Evolutionary conservation across 331 rosid genomes (phyloP).

Genomic region (Cucumis variabilis): DNA sequence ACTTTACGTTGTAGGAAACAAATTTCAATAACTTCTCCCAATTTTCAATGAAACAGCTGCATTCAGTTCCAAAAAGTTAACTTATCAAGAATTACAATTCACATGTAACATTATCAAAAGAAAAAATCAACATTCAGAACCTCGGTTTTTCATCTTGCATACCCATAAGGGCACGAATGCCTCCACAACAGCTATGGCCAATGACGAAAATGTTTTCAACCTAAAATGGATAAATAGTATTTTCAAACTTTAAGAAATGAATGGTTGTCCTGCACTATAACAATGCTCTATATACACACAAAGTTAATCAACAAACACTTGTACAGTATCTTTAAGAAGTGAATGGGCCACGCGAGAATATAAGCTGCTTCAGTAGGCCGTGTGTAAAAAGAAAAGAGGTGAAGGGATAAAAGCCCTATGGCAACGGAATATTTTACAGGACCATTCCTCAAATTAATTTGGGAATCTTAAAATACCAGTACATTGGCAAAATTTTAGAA

Average conservation of each 20-base stretch:
- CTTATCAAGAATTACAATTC: background rate
- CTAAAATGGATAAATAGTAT: conserved; percentile 43
- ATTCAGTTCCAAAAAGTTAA: background rate
- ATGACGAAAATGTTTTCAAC: conserved; percentile 85
- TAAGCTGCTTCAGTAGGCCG: no score
- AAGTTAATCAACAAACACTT: background rate
- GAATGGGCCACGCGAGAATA: no score
- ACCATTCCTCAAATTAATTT: no score
- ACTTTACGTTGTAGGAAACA: background rate
- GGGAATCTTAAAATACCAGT: no score
- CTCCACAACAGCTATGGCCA: conserved; percentile 99
- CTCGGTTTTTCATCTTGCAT: conserved; percentile 78
- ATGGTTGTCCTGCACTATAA: background rate
- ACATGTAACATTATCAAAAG: background rate
- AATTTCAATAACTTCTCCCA: conserved; percentile 51
- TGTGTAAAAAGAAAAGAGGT: no score
- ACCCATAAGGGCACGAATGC: conserved; percentile 95
- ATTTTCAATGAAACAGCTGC: conserved; percentile 68
- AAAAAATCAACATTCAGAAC: conserved; percentile 29
- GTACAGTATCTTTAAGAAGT: no score
- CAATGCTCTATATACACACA: background rate
- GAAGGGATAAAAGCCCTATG: no score
- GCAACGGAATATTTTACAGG: no score
- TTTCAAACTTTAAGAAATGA: background rate
- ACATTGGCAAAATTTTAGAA: no score